A percentile compares a stretch with the other conserved stretches of the same genome.
Conservation (phyloP, 352 stramenopile species). For the Pythium angustatum region DNA sequence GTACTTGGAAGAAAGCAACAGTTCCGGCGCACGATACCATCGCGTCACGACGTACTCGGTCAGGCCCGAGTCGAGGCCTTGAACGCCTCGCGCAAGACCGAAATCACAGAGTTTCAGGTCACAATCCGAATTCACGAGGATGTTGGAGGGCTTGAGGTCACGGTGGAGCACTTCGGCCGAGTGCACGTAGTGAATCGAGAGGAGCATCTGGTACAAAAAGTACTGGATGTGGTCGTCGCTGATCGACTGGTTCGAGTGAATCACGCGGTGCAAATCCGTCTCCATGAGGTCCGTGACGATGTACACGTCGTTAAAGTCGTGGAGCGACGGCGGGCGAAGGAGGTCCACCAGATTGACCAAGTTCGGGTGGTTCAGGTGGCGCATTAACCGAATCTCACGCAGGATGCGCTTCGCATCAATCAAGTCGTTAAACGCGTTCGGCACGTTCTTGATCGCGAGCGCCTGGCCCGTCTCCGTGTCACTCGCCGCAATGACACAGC, state of each 20-base stretch:
- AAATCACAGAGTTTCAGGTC: conserved; percentile 92
- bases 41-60: conserved; percentile 91
- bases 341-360: conserved; percentile 83
- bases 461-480: conserved; percentile 85
- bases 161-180: conserved; percentile 93
- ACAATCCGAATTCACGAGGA: conserved; percentile 91
- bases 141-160: conserved; percentile 88
- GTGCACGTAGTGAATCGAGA: conserved; percentile 98
- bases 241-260: conserved; percentile 83
- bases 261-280: conserved; percentile 91
- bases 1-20: conserved; percentile 91
- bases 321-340: conserved; percentile 72
- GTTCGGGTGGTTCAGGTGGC: conserved; percentile 83
- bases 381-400: conserved; percentile 88
- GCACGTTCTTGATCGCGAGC: conserved; percentile 96
- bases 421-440: conserved; percentile 90
- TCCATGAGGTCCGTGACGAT: conserved; percentile 93
- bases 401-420: conserved; percentile 89
- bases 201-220: conserved; percentile 91
- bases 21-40: conserved; percentile 91
- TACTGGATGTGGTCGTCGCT: conserved; percentile 90
- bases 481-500: conserved; percentile 89
- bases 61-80: conserved; percentile 76
- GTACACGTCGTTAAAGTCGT: conserved; percentile 91
- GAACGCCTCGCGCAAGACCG: conserved; percentile 89